Evolutionary conservation across 192 early-diverging fungal species (phyloP), one percentile per base, ranked within the genome.

Genomic region (Thoreauomyces humboldtii): DNA sequence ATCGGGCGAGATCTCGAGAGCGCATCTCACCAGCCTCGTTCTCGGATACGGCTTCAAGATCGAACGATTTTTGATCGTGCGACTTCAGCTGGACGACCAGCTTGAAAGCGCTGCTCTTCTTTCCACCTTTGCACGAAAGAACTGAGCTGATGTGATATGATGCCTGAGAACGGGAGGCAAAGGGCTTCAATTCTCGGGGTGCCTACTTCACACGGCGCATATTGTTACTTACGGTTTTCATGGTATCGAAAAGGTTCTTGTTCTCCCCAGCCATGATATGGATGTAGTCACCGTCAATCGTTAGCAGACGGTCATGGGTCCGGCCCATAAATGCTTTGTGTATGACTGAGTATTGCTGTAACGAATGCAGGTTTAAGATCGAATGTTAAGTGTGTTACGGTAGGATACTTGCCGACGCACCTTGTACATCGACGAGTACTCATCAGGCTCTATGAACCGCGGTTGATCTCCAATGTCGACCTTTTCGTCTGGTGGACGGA

Each of bases 281-380:
- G 27, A 98, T 86, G 46, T 93, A 89, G 43, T 94, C 93, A 9
- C 94, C 96, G 72, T 97, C 94, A 61, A 98, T 92, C 0, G 92
- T 93, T n/a, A 98, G 79, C 24, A 86, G 73, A 32, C 92, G 86
- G 50, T 94, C 91, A 44, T 90, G 86, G 4, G 41, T 21, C 41
- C 80, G 78, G n/a, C 94, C 89, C 82, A 95, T 90, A 59, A 93
- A 85, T 32, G 85, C 86, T 45, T 92, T 91, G 36, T 92, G 89
- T 55, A 85, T 79, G 15, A 98, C 88, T 0, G 74, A 84, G 65
- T 94, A 98, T 70, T 93, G 88, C 84, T 91, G 32, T n/a, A n/a
- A n/a, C n/a, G n/a, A n/a, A n/a, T n/a, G n/a, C n/a, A n/a, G n/a
- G n/a, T n/a, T n/a, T n/a, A n/a, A n/a, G n/a, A n/a, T n/a, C n/a